These are phyloP conservation scores for Mortierella sp. DNA, from an alignment of 371 early-diverging fungal genomes.

Conservation along the genomic window DNA sequence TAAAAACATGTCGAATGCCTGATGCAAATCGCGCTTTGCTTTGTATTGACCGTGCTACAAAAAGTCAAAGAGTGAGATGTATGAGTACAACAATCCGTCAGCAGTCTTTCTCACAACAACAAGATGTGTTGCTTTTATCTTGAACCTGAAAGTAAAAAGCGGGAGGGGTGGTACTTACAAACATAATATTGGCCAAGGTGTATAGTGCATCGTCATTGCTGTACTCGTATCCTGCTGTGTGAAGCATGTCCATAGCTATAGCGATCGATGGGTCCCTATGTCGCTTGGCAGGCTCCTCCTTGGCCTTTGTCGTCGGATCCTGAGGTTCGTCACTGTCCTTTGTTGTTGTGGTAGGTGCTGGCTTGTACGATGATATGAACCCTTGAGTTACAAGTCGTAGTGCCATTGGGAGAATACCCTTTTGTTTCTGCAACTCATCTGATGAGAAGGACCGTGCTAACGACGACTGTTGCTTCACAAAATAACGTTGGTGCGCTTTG, in stretches of 20 bases:
- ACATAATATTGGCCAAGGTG: slow-evolving; percentile 61
- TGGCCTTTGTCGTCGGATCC: slow-evolving; percentile 1
- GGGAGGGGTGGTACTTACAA: slow-evolving; percentile 44
- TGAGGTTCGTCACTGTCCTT: slow-evolving; percentile 5
- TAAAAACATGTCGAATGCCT: slow-evolving; percentile 71
- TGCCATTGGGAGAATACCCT: slow-evolving; percentile 40
- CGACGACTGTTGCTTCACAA: slow-evolving; percentile 29
- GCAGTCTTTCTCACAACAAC: too few relatives aligned
- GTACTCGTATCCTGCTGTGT: slow-evolving; percentile 49
- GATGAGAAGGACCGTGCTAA: slow-evolving; percentile 29
- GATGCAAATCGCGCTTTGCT: slow-evolving; percentile 61
- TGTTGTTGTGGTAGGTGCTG: slow-evolving; percentile 7
- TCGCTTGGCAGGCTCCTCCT: slow-evolving; percentile 9
- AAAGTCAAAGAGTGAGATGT: neutral
- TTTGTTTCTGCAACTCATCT: slow-evolving; percentile 43
- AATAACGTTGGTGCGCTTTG: slow-evolving; percentile 29
- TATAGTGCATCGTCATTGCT: slow-evolving; percentile 56
- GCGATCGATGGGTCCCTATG: slow-evolving; percentile 38
- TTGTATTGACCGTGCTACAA: slow-evolving; percentile 64
- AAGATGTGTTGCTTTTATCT: too few relatives aligned
- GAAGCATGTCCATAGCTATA: slow-evolving; percentile 53
- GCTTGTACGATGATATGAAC: slow-evolving; percentile 31
- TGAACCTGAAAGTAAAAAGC: neutral
- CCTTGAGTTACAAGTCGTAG: slow-evolving; percentile 49
- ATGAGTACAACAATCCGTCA: neutral